Conservation (phyloP, 768 basidiomycete species). For the Phlegmacium glaucopus region DNA sequence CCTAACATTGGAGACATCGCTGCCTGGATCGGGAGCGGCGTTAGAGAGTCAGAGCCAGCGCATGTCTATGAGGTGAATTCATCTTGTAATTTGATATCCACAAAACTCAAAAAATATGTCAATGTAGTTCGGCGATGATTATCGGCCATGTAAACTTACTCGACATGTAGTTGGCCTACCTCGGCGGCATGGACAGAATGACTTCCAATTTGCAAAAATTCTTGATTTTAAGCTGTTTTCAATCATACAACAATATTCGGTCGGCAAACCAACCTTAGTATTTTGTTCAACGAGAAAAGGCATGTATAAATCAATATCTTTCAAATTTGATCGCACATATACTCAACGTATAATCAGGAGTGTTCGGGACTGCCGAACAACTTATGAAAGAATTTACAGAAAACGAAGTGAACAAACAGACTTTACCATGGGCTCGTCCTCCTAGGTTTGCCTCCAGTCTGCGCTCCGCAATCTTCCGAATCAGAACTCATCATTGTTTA, state of each 20-base stretch:
- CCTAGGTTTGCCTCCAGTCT: conserved; percentile 36
- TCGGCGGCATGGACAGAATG: conserved; percentile 62
- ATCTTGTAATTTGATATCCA: neutral
- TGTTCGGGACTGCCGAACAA: conserved; percentile 68
- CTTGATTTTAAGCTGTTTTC: conserved; percentile 74
- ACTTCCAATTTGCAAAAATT: conserved; percentile 68
- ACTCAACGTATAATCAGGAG: conserved; percentile 34
- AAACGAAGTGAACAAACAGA: conserved; percentile 42
- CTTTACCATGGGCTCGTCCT: conserved; percentile 69
- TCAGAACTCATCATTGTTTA: neutral
- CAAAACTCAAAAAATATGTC: neutral
- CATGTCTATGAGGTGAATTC: conserved; percentile 60
- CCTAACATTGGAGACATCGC: conserved; percentile 93
- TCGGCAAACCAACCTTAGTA: conserved; percentile 81
- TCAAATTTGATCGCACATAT: neutral
- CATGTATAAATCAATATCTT: conserved; percentile 17
- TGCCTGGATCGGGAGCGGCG: conserved; percentile 68
- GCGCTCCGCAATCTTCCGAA: neutral
- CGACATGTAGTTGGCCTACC: conserved; percentile 71
- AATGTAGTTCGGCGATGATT: conserved; percentile 89
- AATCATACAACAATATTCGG: conserved; percentile 68
- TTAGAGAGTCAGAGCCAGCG: conserved; percentile 41
- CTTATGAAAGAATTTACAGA: conserved; percentile 71
- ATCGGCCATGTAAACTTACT: conserved; percentile 78
- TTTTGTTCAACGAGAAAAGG: conserved; percentile 91